Conservation (phyloP, 1,284 basidiomycete species). For the Cystobasidium slooffiae region DNA sequence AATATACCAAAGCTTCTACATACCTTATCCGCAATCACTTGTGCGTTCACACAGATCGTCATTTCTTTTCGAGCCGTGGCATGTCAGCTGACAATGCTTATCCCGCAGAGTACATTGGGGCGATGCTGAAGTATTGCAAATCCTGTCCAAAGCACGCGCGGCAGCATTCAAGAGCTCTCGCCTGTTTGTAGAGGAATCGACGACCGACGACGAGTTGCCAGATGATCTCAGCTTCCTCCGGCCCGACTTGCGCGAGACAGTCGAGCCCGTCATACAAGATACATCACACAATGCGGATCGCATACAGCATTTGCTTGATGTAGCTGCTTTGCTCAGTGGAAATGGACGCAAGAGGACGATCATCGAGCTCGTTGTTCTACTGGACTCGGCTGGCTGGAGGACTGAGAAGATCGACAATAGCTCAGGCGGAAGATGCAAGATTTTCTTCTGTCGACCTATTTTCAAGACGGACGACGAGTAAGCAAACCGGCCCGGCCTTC, state of each 20-base stretch:
- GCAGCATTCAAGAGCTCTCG: constrained; percentile 35
- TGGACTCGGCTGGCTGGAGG: constrained; percentile 40
- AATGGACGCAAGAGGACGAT: constrained; percentile 42
- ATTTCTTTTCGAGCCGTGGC: too few relatives aligned
- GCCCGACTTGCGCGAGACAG: constrained; percentile 16
- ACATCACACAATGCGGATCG: constrained; percentile 43
- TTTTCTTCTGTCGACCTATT: constrained; percentile 41
- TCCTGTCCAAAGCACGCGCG: constrained; percentile 34
- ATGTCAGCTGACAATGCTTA: not conserved
- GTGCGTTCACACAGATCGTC: constrained; percentile 6
- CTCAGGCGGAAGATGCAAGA: constrained; percentile 39
- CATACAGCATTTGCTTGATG: constrained; percentile 41
- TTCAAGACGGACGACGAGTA: constrained; percentile 20
- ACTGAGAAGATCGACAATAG: constrained; percentile 41
- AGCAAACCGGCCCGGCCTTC: not conserved
- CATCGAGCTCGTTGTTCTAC: constrained; percentile 38
- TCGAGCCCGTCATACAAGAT: constrained; percentile 37
- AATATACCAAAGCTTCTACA: constrained; percentile 34
- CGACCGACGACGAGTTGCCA: constrained; percentile 38
- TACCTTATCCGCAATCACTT: constrained; percentile 42
- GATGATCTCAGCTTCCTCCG: constrained; percentile 30
- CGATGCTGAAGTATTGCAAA: constrained; percentile 36
- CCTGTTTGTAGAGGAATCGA: constrained; percentile 41
- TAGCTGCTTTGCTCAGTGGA: constrained; percentile 33
- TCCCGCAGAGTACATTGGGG: constrained; percentile 37